Conservation (phyloP, 169 alveolate genomes). For the Plasmodium fragile region DNA sequence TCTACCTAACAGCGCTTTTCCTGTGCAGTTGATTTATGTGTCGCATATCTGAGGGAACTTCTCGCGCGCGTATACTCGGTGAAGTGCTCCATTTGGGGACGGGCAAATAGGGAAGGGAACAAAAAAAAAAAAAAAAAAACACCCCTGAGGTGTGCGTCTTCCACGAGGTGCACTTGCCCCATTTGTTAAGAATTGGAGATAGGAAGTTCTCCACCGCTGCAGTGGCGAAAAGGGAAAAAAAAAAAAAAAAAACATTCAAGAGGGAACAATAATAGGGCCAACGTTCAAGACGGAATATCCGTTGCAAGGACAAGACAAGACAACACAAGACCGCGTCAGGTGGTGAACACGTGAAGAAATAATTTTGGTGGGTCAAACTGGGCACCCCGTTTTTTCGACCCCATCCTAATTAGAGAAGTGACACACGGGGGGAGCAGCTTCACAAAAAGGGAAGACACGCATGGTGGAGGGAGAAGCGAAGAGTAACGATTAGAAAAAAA, state of each 20-base stretch:
- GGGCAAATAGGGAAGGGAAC: neutral
- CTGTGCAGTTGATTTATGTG: conserved; percentile 6
- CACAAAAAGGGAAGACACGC: neutral
- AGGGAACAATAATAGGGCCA: neutral
- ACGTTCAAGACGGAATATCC: neutral
- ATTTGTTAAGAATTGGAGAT: neutral
- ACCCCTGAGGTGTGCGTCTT: neutral
- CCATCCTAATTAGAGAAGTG: neutral
- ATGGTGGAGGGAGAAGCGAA: neutral
- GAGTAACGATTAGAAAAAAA: neutral
- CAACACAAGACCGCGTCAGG: neutral
- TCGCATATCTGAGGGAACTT: neutral
- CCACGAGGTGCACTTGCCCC: neutral
- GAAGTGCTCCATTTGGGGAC: neutral
- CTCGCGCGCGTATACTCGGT: neutral
- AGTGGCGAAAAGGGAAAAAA: neutral
- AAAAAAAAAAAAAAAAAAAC: neutral
- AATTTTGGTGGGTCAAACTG: neutral
- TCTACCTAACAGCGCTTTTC: conserved; percentile 11
- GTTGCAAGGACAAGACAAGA: neutral
- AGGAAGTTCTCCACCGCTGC: neutral
- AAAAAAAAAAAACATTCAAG: neutral
- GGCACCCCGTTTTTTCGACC: neutral
- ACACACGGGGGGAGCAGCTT: neutral
- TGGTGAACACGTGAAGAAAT: neutral